Conservation (phyloP, 176 grass and related monocot genomes). For the Bromus sterilis region DNA sequence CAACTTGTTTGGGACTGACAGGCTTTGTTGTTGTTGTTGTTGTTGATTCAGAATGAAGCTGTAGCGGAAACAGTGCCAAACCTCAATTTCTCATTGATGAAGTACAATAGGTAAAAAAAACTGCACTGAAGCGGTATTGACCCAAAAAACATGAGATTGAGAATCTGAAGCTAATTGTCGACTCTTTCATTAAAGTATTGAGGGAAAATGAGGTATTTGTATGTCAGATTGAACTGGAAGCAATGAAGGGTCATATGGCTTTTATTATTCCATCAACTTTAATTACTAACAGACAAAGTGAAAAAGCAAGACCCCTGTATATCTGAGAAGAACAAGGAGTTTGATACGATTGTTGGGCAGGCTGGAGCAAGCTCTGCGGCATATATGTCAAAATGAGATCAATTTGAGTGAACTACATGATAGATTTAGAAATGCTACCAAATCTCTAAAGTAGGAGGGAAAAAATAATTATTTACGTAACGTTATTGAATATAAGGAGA, state of each 20-base stretch:
- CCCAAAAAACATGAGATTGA: slow-evolving; percentile 28
- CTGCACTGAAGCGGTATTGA: slow-evolving; percentile 1
- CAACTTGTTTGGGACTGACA: too few relatives aligned
- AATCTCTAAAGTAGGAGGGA: slow-evolving; percentile 24
- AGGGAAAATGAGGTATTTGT: slow-evolving; percentile 38
- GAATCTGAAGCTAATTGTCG: slow-evolving; percentile 23
- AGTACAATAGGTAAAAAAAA: slow-evolving; percentile 8
- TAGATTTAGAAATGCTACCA: slow-evolving; percentile 14
- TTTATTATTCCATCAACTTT: slow-evolving; percentile 24
- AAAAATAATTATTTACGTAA: slow-evolving; percentile 25
- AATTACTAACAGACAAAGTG: slow-evolving; percentile 38
- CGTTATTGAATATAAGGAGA: slow-evolving; percentile 43
- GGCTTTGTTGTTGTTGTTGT: too few relatives aligned
- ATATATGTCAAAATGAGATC: slow-evolving; percentile 32
- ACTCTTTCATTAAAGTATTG: slow-evolving; percentile 15
- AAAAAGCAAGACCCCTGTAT: slow-evolving; percentile 29
- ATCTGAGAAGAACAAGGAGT: slow-evolving; percentile 32
- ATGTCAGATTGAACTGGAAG: slow-evolving; percentile 26
- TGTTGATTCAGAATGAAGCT: slow-evolving; percentile 26
- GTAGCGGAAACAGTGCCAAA: slow-evolving; percentile 27
- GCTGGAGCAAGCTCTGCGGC: slow-evolving; percentile 35
- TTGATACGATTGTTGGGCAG: slow-evolving; percentile 7
- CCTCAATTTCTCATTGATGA: slow-evolving; percentile 20
- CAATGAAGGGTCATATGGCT: slow-evolving; percentile 23
- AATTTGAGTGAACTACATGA: slow-evolving; percentile 24